phyloP scores from a whole-genome alignment of 2,329 filamentous ascomycete genomes.

The Fusarium sp. region DNA sequence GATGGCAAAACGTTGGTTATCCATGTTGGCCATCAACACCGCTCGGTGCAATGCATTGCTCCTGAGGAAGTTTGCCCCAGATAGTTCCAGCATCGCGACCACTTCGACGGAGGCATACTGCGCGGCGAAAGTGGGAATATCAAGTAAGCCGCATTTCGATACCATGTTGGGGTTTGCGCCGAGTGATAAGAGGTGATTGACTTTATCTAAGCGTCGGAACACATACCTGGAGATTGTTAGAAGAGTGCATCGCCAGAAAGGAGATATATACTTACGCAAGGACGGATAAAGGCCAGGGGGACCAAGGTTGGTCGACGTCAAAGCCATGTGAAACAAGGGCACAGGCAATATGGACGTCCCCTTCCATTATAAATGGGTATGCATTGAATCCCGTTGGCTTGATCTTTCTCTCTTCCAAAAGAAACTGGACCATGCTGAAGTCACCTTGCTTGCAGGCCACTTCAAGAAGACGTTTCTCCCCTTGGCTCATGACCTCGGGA shows the following conservation, averaged over 20 bases:
- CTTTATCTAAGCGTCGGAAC: neutral
- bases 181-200: rapidly evolving
- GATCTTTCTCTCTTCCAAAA: neutral
- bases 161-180: neutral
- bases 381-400: neutral
- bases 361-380: neutral
- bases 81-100: neutral
- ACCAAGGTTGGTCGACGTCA: neutral
- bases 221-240: neutral
- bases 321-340: neutral
- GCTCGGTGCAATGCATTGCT: neutral
- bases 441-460: neutral
- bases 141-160: rapidly evolving
- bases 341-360: neutral
- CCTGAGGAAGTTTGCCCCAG: neutral
- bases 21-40: neutral
- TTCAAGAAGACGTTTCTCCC: neutral
- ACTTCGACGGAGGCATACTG: neutral
- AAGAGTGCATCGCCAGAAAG: too few species aligned
- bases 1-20: neutral
- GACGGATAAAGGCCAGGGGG: neutral
- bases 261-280: neutral
- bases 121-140: neutral
- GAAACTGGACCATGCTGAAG: neutral
- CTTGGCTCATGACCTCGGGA: neutral